Base-by-base conservation (phyloP, 257 asterid genomes). In the Knoxia roxburghii region DNA sequence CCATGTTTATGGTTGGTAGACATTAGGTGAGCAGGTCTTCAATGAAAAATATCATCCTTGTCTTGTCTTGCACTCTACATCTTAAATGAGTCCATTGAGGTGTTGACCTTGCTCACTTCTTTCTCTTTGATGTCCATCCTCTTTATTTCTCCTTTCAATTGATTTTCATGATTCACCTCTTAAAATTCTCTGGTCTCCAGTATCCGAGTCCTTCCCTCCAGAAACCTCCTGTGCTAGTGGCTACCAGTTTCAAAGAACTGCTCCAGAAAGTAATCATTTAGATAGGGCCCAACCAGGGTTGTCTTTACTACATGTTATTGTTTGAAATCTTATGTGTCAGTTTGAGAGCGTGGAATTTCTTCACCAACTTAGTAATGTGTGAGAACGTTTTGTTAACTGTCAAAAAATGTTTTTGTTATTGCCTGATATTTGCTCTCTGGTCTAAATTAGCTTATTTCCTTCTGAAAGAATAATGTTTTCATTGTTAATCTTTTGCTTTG, bases 401-500 rank as follows among this genome's bases (percentile, higher is more conserved):
- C 54, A 50, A 68, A 49, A 33, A 17, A 48, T 48, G 32, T 14
- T 24, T 60, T 54, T 33, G 17, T 49, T 8, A 27, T 33, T 35
- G 52, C 29, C 27, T 37, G 23, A 5, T 33, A 49, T 17, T 23
- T 60, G 20, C 18, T 6, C 15, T 10, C 30, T n/a, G 59, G 5
- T 52, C 43, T n/a, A 32, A n/a, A 6, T 69, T 5, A 27, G 37
- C 72, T 67, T 26, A 56, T 58, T 46, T 14, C 21, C 49, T 23
- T 70, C 17, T 50, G 21, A 52, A 50, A 14, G 17, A 55, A 49
- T 8, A n/a, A 59, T 58, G 37, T 24, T 10, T 40, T 23, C 9
- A 9, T 37, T 29, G 40, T 7, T 60, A 30, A 48, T 24, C 54
- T 67, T 53, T 23, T 48, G 65, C 46, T 72, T 41, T 72, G 64